phyloP scores from a whole-genome alignment of 306 rosid species.

The Coriaria nepalensis region DNA sequence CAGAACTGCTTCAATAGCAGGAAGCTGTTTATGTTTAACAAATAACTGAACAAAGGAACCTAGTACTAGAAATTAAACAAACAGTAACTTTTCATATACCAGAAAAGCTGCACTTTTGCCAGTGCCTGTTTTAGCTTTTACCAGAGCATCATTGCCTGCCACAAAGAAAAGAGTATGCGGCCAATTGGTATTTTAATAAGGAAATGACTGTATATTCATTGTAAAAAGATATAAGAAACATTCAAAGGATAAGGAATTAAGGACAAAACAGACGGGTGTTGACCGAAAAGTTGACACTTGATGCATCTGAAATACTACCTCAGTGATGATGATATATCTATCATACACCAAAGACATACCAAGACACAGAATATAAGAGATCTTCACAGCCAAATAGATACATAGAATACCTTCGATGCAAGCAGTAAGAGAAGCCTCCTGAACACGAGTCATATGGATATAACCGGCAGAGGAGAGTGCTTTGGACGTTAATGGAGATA shows the following conservation, averaged over 20 bases:
- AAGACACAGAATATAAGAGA: not conserved
- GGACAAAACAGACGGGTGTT: too few relatives aligned
- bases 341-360: too few relatives aligned
- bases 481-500: conserved; percentile 63
- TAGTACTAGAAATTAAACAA: conserved; percentile 12
- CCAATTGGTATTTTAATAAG: too few relatives aligned
- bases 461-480: conserved; percentile 73
- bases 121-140: conserved; percentile 88
- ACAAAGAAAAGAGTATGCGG: not conserved
- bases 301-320: too few relatives aligned
- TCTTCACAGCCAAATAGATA: not conserved
- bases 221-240: too few relatives aligned
- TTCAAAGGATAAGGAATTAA: too few relatives aligned
- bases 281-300: too few relatives aligned
- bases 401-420: conserved; percentile 62
- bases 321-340: too few relatives aligned
- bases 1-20: conserved; percentile 97
- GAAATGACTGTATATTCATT: too few relatives aligned
- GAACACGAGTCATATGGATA: conserved; percentile 64
- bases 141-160: conserved; percentile 72
- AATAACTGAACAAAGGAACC: conserved; percentile 10
- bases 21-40: conserved; percentile 82
- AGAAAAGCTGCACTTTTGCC: conserved; percentile 87
- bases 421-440: conserved; percentile 58
- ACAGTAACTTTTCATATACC: conserved; percentile 35